Conservation (phyloP, 2,329 filamentous ascomycete species). For the Verticillium tricorpus region DNA sequence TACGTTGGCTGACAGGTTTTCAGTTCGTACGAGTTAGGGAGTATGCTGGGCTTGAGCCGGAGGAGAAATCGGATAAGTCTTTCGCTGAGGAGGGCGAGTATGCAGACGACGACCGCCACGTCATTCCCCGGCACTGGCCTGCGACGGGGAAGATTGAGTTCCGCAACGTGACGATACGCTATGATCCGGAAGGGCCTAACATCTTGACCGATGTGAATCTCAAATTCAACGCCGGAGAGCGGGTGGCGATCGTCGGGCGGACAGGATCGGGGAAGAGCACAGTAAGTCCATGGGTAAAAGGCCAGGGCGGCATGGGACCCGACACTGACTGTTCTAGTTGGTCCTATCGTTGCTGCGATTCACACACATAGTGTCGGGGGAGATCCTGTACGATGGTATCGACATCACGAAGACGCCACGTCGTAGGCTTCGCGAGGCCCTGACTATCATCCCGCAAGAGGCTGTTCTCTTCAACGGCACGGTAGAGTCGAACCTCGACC, state of each 20-base stretch:
- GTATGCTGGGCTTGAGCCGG: slow-evolving; percentile 40
- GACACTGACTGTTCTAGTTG: slow-evolving; percentile 16
- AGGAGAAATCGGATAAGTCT: slow-evolving; percentile 35
- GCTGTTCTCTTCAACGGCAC: slow-evolving; percentile 52
- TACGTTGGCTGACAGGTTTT: background rate
- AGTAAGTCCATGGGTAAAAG: slow-evolving; percentile 32
- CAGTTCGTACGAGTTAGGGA: slow-evolving; percentile 46
- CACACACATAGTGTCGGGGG: slow-evolving; percentile 45
- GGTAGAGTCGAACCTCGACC: slow-evolving; percentile 57
- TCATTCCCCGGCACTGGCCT: slow-evolving; percentile 40
- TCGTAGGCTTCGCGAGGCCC: slow-evolving; percentile 44
- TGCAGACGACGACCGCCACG: slow-evolving; percentile 29
- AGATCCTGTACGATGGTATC: slow-evolving; percentile 51
- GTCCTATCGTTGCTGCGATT: slow-evolving; percentile 52
- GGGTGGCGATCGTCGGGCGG: slow-evolving; percentile 74
- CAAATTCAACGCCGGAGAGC: slow-evolving; percentile 60
- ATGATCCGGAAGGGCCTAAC: slow-evolving; percentile 38
- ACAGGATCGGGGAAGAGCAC: slow-evolving; percentile 84
- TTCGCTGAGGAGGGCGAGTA: slow-evolving; percentile 35
- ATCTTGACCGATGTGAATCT: slow-evolving; percentile 47
- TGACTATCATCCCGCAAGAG: slow-evolving; percentile 57
- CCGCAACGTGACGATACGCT: slow-evolving; percentile 45
- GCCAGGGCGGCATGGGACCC: background rate
- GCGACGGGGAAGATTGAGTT: slow-evolving; percentile 44
- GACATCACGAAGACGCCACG: slow-evolving; percentile 50